Conservation (phyloP, 78 protist species). For the Ministeria vibrans region DNA sequence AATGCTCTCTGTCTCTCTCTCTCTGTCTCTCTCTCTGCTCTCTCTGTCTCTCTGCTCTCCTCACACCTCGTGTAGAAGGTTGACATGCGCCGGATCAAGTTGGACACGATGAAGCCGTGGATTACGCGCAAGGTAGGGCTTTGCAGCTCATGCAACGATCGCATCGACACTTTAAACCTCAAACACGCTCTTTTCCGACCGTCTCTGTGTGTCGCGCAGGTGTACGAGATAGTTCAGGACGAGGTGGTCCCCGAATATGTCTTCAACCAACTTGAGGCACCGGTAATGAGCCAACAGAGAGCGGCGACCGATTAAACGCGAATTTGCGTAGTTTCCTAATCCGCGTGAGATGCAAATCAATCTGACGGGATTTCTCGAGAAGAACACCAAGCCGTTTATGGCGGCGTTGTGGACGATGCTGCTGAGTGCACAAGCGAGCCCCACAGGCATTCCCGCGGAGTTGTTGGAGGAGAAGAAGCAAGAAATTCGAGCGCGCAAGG, state of each 20-base stretch:
- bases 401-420: slow-evolving; percentile 60
- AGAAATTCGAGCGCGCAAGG: slow-evolving; percentile 2
- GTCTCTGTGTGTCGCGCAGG: too few relatives aligned
- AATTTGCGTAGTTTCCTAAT: slow-evolving; percentile 16
- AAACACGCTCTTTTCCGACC: too few relatives aligned
- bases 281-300: background rate
- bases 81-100: slow-evolving; percentile 33
- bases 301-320: background rate
- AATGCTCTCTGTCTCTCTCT: background rate
- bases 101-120: slow-evolving; percentile 7
- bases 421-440: slow-evolving; percentile 34
- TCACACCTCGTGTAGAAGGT: background rate
- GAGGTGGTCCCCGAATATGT: too few relatives aligned
- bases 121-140: too few relatives aligned
- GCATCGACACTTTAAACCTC: too few relatives aligned
- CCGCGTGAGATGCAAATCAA: slow-evolving; percentile 63
- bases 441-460: slow-evolving; percentile 52
- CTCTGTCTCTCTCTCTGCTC: background rate
- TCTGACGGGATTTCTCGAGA: slow-evolving; percentile 67
- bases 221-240: too few relatives aligned
- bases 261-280: background rate
- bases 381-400: slow-evolving; percentile 58
- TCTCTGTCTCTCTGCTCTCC: background rate
- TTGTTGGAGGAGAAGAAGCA: slow-evolving; percentile 43
- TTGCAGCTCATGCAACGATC: too few relatives aligned